Evolutionary conservation across 352 stramenopile species (phyloP).

Genomic region (Phytophthora lateralis): DNA sequence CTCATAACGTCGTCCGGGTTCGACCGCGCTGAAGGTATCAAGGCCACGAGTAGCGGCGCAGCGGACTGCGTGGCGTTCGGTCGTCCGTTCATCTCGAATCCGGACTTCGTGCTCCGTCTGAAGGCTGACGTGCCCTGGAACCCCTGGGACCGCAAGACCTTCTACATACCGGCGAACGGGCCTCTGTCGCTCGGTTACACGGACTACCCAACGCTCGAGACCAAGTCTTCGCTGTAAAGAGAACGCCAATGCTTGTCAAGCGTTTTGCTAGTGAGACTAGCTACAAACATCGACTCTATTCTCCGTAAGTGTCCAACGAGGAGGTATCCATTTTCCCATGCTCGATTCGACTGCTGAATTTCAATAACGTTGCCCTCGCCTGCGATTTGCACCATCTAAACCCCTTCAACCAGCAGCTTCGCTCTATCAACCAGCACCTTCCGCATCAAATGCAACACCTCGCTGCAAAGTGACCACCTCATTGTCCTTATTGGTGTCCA

Average conservation of each 20-base stretch:
- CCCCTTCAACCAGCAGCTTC: slow-evolving; percentile 1
- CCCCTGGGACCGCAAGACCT: slow-evolving; percentile 44
- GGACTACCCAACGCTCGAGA: slow-evolving; percentile 46
- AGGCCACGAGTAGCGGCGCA: slow-evolving; percentile 37
- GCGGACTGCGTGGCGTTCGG: slow-evolving; percentile 66
- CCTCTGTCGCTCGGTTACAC: slow-evolving; percentile 45
- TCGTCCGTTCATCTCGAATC: slow-evolving; percentile 71
- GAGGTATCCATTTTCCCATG: slow-evolving; percentile 5
- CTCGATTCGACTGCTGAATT: slow-evolving; percentile 14
- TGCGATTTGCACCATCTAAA: slow-evolving; percentile 2
- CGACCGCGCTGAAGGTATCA: slow-evolving; percentile 36
- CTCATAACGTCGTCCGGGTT: slow-evolving; percentile 63
- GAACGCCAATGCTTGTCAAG: background rate
- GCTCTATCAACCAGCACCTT: background rate
- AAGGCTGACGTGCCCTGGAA: slow-evolving; percentile 43
- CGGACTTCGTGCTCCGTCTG: slow-evolving; percentile 61
- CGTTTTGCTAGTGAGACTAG: slow-evolving; percentile 2
- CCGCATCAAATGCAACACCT: background rate
- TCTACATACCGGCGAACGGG: slow-evolving; percentile 41
- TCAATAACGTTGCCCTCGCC: slow-evolving; percentile 6
- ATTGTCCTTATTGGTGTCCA: background rate
- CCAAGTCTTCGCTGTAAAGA: slow-evolving; percentile 38
- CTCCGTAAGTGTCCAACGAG: slow-evolving; percentile 10
- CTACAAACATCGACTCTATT: background rate
- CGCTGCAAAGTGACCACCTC: background rate